Base-by-base conservation (phyloP, 1,284 basidiomycete species). In the Cutaneotrichosporon cavernicola region DNA sequence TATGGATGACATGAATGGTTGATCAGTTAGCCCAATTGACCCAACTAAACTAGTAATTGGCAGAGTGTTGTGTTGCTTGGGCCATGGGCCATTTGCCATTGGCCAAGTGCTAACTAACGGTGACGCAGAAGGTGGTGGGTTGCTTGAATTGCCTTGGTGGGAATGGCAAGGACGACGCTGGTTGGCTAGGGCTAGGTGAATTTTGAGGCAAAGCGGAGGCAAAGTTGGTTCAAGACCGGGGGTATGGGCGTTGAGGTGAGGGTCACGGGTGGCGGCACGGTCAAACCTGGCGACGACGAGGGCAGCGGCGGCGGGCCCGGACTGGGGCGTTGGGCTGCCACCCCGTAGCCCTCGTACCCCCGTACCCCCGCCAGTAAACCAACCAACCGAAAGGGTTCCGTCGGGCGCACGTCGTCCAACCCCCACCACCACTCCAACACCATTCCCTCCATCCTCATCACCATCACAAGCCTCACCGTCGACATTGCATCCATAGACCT, bases 221-320 rank as follows among this genome's bases (percentile, higher is more conserved):
- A 40, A 40, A 40, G 38, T 40, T 36, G 38, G 38, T 5, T 40
- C 5, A 14, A 40, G 38, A 40, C 38, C n/a, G 16, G 30, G 31
- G 32, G 55, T 22, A 38, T 40, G 60, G 64, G 64, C 64, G 64
- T 65, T 60, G 61, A 59, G 47, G 61, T 60, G 53, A 61, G 55
- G 49, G 61, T 36, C 40, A 57, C 59, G 58, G 64, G 61, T 65
- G 64, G 56, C 56, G 56, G 64, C 64, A 62, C 64, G 60, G 60
- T 46, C 56, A 43, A 51, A 58, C 56, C 64, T 56, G 61, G 56
- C 50, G 61, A 53, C 61, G 61, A 59, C 56, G 50, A 59, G 49
- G 57, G 61, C 56, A 57, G 56, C 56, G 56, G 56, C 56, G 56
- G 43, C 43, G 56, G 56, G 56, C 57, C 60, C 60, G 57, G 57